Evolutionary conservation across 768 basidiomycete species (phyloP).

Genomic region (Kwoniella bestiolae): DNA sequence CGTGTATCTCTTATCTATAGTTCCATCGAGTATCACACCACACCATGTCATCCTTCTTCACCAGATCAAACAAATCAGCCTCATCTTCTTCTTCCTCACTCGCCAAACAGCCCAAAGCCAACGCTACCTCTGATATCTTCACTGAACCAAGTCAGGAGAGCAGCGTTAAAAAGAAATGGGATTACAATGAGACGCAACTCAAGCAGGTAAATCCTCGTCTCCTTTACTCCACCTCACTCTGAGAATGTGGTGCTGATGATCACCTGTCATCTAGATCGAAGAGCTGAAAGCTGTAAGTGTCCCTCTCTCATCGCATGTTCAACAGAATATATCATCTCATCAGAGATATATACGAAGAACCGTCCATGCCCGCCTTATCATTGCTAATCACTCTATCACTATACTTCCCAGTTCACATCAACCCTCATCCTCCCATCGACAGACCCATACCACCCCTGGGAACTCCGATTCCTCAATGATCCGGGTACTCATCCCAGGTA

Average conservation of each 20-base stretch:
- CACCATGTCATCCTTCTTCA: slow-evolving; percentile 50
- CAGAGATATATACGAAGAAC: neutral
- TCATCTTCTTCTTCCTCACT: slow-evolving; percentile 38
- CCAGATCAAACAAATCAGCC: slow-evolving; percentile 37
- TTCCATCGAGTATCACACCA: neutral
- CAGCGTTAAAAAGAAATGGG: slow-evolving; percentile 64
- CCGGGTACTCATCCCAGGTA: slow-evolving; percentile 72
- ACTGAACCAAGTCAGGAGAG: slow-evolving; percentile 64
- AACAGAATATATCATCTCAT: neutral
- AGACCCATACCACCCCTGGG: slow-evolving; percentile 78
- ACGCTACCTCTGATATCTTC: slow-evolving; percentile 58
- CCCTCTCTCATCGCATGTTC: neutral
- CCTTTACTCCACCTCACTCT: too few relatives aligned
- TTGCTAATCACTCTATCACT: neutral
- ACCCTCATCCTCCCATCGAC: slow-evolving; percentile 67
- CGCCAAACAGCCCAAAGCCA: neutral
- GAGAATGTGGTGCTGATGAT: neutral
- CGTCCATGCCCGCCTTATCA: too few relatives aligned
- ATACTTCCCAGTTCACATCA: slow-evolving; percentile 66
- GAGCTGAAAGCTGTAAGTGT: slow-evolving; percentile 66
- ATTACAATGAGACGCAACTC: slow-evolving; percentile 69
- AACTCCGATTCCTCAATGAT: slow-evolving; percentile 74
- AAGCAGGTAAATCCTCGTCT: slow-evolving; percentile 48
- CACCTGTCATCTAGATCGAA: slow-evolving; percentile 60
- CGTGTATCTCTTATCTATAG: too few relatives aligned